phyloP scores from a whole-genome alignment of 352 stramenopile species.

The Pythium brachiatum region DNA sequence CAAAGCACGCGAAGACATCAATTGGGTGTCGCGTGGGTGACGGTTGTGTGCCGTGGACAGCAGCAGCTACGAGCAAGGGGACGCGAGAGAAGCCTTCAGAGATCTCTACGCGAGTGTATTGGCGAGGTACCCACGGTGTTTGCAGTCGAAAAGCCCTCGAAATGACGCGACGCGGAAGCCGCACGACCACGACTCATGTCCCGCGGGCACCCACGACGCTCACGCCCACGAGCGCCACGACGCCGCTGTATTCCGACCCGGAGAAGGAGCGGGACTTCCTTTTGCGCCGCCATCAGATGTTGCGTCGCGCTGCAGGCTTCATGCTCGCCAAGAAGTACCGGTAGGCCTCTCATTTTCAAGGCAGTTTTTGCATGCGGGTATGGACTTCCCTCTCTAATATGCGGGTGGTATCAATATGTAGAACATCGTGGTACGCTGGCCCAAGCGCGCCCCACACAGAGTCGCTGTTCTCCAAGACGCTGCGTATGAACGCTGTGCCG shows the following conservation, averaged over 20 bases:
- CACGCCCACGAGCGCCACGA: not conserved
- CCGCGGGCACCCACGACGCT: conserved; percentile 33
- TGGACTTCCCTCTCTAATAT: too few species aligned
- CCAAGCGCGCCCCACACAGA: conserved; percentile 11
- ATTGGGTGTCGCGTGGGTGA: conserved; percentile 1
- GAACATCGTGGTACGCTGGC: conserved; percentile 19
- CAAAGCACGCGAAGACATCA: conserved; percentile 1
- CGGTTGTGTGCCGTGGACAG: not conserved
- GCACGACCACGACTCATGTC: conserved; percentile 47
- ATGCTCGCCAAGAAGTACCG: conserved; percentile 76
- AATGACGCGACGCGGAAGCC: conserved; percentile 55
- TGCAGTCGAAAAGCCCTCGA: not conserved
- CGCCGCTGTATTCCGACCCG: conserved; percentile 17
- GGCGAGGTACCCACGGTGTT: not conserved
- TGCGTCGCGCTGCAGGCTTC: conserved; percentile 62
- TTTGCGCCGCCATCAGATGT: conserved; percentile 55
- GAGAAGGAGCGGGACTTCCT: conserved; percentile 47
- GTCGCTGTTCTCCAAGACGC: conserved; percentile 11
- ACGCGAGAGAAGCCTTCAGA: not conserved
- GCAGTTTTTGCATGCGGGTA: not conserved
- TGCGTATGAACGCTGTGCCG: not conserved
- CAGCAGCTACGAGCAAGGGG: not conserved
- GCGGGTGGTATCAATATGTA: not conserved
- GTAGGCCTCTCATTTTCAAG: conserved; percentile 20
- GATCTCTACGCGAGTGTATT: not conserved